Base-by-base conservation (phyloP, 108 stramenopile species). In the Fistulifera pelliculosa region DNA sequence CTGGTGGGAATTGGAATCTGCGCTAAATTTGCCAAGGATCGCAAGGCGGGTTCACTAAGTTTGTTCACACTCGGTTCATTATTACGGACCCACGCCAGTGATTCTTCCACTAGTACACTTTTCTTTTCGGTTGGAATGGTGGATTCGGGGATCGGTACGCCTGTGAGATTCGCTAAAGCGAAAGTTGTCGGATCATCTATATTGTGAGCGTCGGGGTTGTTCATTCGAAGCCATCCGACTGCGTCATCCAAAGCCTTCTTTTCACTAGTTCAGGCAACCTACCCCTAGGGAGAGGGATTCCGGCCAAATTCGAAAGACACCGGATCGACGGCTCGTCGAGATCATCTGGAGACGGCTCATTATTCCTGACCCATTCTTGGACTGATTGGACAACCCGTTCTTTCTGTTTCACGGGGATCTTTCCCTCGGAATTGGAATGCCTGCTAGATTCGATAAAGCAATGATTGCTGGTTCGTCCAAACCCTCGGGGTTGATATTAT, bases 281-380 rank as follows among this genome's bases (percentile, higher is more conserved):
- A 3, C 48, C 48, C 2, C 16, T 45, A 16, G 58, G 48, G 11
- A 44, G 10, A 38, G 58, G 47, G 5, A 49, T 5, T 5, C 44
- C 44, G 6, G 58, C 27, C 8, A 60, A 49, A 13, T 17, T 44
- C 17, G 35, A 27, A 43, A 57, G 56, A 43, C 16, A n/a, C 26
- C 24, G 6, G 12, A 57, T n/a, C 11, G 21, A 39, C 13, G 38
- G 23, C 22, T 57, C 62, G 44, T 53, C 55, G 6, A 57, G 50
- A 56, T 71, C 70, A 28, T 57, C 55, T 13, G 47, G 17, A 39
- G 17, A 17, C 38, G 38, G 31, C 7, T 43, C 26, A 17, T 65
- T 56, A 26, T 65, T 64, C 48, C 64, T 44, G 27, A 65, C 21
- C 70, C 70, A 71, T 18, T 63, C 67, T n/a, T 66, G 15, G 17